phyloP scores from a whole-genome alignment of 352 stramenopile species.

The Phytophthora tubulina region DNA sequence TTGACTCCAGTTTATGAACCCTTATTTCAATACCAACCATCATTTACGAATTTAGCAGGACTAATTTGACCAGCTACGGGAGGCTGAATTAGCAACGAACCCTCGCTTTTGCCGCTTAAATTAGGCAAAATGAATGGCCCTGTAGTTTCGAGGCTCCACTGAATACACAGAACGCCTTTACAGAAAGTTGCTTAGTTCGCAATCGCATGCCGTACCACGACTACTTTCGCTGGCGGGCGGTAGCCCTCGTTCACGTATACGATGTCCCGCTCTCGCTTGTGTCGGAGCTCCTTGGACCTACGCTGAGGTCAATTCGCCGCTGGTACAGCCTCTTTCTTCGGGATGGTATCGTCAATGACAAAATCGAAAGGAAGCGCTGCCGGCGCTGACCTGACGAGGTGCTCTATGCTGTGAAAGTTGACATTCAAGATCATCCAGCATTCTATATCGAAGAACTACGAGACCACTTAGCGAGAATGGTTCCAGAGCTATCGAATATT shows the following conservation, averaged over 20 bases:
- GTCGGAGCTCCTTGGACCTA: slow-evolving; percentile 14
- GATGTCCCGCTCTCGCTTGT: slow-evolving; percentile 12
- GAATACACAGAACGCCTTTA: no score
- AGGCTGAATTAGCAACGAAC: no score
- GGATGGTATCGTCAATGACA: slow-evolving; percentile 15
- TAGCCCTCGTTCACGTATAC: slow-evolving; percentile 25
- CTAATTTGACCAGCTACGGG: no score
- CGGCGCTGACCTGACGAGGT: slow-evolving; percentile 7
- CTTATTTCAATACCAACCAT: no score
- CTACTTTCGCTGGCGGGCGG: slow-evolving; percentile 19
- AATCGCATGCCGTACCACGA: slow-evolving; percentile 13
- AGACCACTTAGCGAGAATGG: slow-evolving; percentile 3
- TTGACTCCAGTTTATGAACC: no score
- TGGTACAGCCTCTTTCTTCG: slow-evolving; percentile 17
- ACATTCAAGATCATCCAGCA: slow-evolving; percentile 20
- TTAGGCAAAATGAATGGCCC: no score
- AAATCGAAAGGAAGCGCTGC: background rate
- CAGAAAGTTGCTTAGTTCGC: no score
- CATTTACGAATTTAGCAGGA: no score
- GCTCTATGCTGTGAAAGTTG: slow-evolving; percentile 1
- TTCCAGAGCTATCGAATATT: slow-evolving; percentile 11
- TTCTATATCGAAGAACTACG: slow-evolving; percentile 33
- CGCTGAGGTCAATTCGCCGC: slow-evolving; percentile 15
- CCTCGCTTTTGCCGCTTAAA: no score
- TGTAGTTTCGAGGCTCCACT: no score